Base-by-base conservation (phyloP, 1,139 yeast genomes). In the Scheffersomyces lignicola region DNA sequence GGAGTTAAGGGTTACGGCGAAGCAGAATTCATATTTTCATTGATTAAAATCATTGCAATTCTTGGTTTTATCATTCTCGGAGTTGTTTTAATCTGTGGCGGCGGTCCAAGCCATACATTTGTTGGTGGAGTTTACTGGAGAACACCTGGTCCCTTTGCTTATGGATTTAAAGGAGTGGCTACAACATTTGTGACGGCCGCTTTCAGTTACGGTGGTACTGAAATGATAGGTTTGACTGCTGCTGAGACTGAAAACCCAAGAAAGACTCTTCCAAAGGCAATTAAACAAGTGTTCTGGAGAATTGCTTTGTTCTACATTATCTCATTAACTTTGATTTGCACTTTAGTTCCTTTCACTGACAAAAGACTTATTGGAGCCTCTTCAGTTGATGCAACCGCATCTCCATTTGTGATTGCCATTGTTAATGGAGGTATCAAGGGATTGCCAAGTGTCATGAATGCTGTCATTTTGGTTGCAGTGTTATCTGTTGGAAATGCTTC, bases 401-500 rank as follows among this genome's bases (percentile, higher is more conserved):
- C 58, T 7, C 57, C 59, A 18, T 54, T 54, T 34, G 56, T 52
- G 13, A 54, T 56, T 42, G 80, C 82, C 6, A 65, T 78, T 37
- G 68, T 69, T 29, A 62, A 66, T 35, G 81, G 80, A 5, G 82
- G 83, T 9, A 66, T 71, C 33, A 53, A 55, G 18, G 73, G 62
- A 3, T 58, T 73, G 35, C 73, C 75, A 7, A 61, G 70, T 24
- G 62, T 69, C n/a, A 64, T 69, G 55, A 69, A 69, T 42, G 73
- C 68, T 7, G 65, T 69, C 10, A 65, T 69, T 33, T 51, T 69
- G 34, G 58, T 69, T 11, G 58, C 74, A 1, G 65, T 69, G 24
- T 57, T 69, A 32, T 64, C 74, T 5, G 71, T 69, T 22, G 75
- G 73, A 10, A 65, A 68, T 37, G 63, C 73, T 1, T 65, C 73